Conservation (phyloP, 768 basidiomycete species). For the Sutorius australiensis region DNA sequence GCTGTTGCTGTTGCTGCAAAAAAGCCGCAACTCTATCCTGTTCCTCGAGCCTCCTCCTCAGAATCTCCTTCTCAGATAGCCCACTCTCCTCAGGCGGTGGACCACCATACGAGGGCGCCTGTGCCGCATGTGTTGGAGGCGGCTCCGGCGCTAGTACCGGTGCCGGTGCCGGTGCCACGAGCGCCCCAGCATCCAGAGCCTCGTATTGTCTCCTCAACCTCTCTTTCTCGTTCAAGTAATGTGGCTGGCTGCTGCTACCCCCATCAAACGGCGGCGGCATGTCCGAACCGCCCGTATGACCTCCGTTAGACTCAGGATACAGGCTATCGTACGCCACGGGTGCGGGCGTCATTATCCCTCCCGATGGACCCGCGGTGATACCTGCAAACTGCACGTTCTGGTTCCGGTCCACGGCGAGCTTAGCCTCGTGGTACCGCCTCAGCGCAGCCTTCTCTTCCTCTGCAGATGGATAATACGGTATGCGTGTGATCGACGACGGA, state of each 20-base stretch:
- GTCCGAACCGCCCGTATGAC: conserved; percentile 26
- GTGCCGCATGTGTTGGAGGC: conserved; percentile 15
- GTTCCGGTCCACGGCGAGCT: conserved; percentile 60
- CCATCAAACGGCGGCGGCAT: conserved; percentile 55
- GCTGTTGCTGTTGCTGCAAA: conserved; percentile 19
- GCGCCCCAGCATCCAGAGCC: conserved; percentile 59
- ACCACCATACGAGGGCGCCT: conserved; percentile 23
- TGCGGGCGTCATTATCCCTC: conserved; percentile 19
- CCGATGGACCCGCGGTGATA: conserved; percentile 14
- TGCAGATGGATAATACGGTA: conserved; percentile 56
- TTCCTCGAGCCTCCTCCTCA: conserved; percentile 54
- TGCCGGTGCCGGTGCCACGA: conserved; percentile 20
- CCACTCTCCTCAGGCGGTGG: conserved; percentile 24
- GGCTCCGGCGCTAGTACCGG: conserved; percentile 11
- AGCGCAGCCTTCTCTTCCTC: conserved; percentile 75
- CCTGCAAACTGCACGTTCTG: conserved; percentile 38
- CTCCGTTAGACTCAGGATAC: conserved; percentile 42
- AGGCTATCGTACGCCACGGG: conserved; percentile 64
- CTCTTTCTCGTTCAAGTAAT: conserved; percentile 63
- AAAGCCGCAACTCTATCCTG: conserved; percentile 43
- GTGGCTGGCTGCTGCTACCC: conserved; percentile 34
- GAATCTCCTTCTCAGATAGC: conserved; percentile 53
- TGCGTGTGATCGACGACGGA: conserved; percentile 22
- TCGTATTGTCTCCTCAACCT: conserved; percentile 60
- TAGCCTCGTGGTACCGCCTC: conserved; percentile 65